A percentile compares a stretch with the other conserved stretches of the same genome.
Conservation (phyloP, 2,329 filamentous ascomycete genomes). For the Pseudonectria buxi region DNA sequence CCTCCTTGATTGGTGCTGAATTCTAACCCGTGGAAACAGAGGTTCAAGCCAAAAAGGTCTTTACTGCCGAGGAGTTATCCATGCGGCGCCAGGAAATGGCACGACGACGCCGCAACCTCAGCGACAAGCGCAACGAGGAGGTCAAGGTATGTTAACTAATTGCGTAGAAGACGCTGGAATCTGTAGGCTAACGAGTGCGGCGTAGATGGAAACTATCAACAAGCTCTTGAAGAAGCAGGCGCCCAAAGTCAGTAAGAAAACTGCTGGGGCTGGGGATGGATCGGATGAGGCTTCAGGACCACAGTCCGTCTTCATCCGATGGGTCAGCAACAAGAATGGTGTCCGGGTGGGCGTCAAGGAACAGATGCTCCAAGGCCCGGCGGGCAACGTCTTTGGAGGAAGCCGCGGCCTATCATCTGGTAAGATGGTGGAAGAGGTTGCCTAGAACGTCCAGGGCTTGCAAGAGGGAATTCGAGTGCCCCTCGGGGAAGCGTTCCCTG, state of each 20-base stretch:
- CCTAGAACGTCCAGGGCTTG: too few relatives aligned
- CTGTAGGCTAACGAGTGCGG: constrained; percentile 1
- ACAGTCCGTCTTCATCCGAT: constrained; percentile 59
- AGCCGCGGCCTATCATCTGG: constrained; percentile 26
- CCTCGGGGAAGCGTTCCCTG: too few relatives aligned
- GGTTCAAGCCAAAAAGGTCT: constrained; percentile 57
- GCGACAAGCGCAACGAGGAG: constrained; percentile 58
- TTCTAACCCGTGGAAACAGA: constrained; percentile 33
- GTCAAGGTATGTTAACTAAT: constrained; percentile 51
- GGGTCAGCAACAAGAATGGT: constrained; percentile 62
- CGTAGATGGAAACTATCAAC: constrained; percentile 83
- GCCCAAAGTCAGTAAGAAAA: constrained; percentile 60
- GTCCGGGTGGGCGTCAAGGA: constrained; percentile 57
- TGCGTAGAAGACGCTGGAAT: neutral
- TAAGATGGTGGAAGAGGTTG: constrained; percentile 52
- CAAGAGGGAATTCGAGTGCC: too few relatives aligned
- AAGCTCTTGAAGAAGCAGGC: constrained; percentile 82
- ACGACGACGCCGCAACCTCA: constrained; percentile 53
- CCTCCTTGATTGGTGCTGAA: too few relatives aligned
- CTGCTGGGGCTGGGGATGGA: constrained; percentile 36
- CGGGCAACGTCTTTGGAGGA: constrained; percentile 50
- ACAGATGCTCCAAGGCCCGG: constrained; percentile 59
- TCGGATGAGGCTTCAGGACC: constrained; percentile 44
- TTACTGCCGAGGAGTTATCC: constrained; percentile 55
- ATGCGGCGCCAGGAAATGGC: constrained; percentile 59